Evolutionary conservation across 768 basidiomycete species (phyloP).

Genomic region (Epithele typhae): DNA sequence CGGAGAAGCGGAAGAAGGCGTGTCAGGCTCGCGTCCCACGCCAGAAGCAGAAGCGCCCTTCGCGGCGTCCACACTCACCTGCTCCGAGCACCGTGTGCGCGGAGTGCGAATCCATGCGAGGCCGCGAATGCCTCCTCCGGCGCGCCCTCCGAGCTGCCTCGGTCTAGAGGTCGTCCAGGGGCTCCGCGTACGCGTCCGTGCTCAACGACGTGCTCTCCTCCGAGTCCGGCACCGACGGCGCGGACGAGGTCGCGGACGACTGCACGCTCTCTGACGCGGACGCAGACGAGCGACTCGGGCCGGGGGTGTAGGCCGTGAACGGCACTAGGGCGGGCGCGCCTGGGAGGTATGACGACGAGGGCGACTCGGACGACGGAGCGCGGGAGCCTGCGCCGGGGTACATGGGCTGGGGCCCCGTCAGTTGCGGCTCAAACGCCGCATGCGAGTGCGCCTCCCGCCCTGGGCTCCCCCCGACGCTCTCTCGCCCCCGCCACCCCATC

Average conservation of each 20-base stretch:
- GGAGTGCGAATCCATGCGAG: background rate
- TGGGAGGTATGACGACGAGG: constrained; percentile 8
- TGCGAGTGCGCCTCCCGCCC: background rate
- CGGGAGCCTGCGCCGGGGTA: constrained; percentile 14
- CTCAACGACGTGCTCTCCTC: constrained; percentile 3
- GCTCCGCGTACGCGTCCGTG: background rate
- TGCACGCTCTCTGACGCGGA: constrained; percentile 11
- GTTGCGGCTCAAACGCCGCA: constrained; percentile 11
- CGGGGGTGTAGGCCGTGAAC: background rate
- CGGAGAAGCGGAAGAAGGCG: constrained; percentile 2
- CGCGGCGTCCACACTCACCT: too few species aligned
- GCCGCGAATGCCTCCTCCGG: too few species aligned
- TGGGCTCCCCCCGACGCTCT: background rate
- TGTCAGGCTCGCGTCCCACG: background rate
- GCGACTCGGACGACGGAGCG: background rate
- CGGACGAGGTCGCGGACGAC: constrained; percentile 12
- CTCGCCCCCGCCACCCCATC: background rate
- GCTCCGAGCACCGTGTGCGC: too few species aligned
- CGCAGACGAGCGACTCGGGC: constrained; percentile 3
- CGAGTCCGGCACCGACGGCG: constrained; percentile 12
- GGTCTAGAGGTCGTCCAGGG: constrained; percentile 1
- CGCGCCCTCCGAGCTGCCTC: too few species aligned
- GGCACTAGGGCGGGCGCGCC: background rate
- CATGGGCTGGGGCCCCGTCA: constrained; percentile 11
- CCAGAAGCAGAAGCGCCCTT: background rate